A percentile compares a stretch with the other conserved stretches of the same genome.
Conservation (phyloP, 345 rosid species). For the thale cress (Arabidopsis thaliana) region DNA sequence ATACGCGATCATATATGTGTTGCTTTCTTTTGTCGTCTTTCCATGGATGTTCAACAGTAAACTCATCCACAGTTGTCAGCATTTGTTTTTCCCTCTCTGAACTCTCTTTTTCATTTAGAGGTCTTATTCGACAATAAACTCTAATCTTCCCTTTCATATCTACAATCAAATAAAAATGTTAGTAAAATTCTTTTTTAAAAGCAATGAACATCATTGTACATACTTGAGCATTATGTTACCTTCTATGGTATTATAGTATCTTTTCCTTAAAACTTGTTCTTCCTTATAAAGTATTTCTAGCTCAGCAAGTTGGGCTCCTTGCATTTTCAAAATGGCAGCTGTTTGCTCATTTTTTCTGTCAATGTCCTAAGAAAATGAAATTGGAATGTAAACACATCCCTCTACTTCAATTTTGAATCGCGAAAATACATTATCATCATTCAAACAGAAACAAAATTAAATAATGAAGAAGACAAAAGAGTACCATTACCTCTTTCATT, state of each 20-base stretch:
- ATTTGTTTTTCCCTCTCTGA: constrained; percentile 58
- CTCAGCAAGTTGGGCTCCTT: constrained; percentile 89
- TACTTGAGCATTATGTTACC: constrained; percentile 51
- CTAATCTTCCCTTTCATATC: constrained; percentile 98
- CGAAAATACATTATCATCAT: background rate
- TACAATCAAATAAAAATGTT: constrained; percentile 40
- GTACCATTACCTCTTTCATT: constrained; percentile 82
- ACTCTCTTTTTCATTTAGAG: constrained; percentile 78
- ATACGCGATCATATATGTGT: constrained; percentile 90
- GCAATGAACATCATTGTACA: background rate
- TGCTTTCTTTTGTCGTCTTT: constrained; percentile 90
- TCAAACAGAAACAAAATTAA: constrained; percentile 9
- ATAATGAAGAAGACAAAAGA: constrained; percentile 1
- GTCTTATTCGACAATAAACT: constrained; percentile 89
- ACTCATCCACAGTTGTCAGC: constrained; percentile 69
- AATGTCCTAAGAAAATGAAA: constrained; percentile 66
- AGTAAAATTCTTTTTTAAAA: background rate
- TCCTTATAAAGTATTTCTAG: constrained; percentile 85
- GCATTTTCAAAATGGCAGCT: constrained; percentile 95
- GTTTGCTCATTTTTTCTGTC: constrained; percentile 98
- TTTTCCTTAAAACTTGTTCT: constrained; percentile 86
- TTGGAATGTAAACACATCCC: constrained; percentile 9
- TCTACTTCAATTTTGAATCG: background rate
- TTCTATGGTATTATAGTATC: constrained; percentile 91
- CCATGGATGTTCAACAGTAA: constrained; percentile 93